A percentile compares a stretch with the other conserved stretches of the same genome.
These are phyloP conservation scores for Aspergillus coremiiformis DNA, from an alignment of 495 filamentous ascomycete genomes.

Conservation along the genomic window DNA sequence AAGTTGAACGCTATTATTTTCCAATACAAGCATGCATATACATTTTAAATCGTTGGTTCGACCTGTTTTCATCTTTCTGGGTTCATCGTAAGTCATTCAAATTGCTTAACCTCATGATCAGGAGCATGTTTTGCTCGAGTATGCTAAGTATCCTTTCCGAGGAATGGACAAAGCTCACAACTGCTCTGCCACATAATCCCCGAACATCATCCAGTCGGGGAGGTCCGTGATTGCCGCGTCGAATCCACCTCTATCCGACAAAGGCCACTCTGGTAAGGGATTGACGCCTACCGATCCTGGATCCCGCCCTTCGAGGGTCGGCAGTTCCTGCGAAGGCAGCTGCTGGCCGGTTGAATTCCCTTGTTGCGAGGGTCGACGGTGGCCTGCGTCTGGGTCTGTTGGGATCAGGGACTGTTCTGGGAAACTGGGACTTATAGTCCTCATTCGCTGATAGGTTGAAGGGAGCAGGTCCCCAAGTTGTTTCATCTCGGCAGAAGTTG, in stretches of 20 bases:
- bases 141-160: not conserved
- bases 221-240: constrained; percentile 18
- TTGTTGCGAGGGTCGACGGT: not conserved
- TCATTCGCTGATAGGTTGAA: not conserved
- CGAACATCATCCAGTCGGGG: constrained; percentile 28
- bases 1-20: no score
- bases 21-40: not conserved
- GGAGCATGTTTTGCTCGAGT: not conserved
- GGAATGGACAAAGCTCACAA: constrained; percentile 6
- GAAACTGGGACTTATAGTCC: not conserved
- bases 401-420: not conserved
- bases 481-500: not conserved
- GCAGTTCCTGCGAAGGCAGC: not conserved
- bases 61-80: not conserved
- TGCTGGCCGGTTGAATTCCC: not conserved
- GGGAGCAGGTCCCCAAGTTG: constrained; percentile 1
- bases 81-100: not conserved
- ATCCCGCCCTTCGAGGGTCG: not conserved
- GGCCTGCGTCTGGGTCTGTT: not conserved
- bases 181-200: constrained; percentile 17
- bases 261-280: constrained; percentile 15
- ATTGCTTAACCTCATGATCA: not conserved
- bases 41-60: not conserved
- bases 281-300: not conserved
- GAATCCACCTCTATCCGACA: constrained; percentile 6